Evolutionary conservation across 306 rosid genomes (phyloP), one percentile per base, ranked within the genome.

Genomic region (Betula pendula): DNA sequence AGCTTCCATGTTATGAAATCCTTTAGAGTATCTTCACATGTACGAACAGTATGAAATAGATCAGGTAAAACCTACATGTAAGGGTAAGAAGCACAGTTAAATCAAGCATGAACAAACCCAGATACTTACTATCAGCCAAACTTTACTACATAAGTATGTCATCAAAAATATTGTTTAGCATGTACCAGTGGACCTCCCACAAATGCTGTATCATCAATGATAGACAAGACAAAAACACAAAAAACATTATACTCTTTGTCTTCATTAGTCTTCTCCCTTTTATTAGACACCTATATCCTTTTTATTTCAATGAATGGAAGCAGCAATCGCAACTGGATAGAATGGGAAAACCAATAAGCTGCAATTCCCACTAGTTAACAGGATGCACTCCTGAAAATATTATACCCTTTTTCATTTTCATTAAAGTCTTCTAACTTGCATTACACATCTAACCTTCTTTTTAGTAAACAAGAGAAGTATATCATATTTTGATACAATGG

Each of bases 1-100:
- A 95, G 97, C 89, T 92, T 95, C 99, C 99, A 89, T 47, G 99
- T 95, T 71, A 95, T 91, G 40, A 92, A 90, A 81, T 95, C 99
- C 86, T 89, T 95, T 67, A 95, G 81, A 68, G 87, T 89, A 82
- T 95, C 99, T 85, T 95, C 99, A 76, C 99, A 95, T 56, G 93
- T 89, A 31, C 97, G 91, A 78, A 95, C 96, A 83, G 88, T 89
- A 79, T 89, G 93, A 83, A 95, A 92, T 48, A 95, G 94, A 90
- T 95, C 97, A 22, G 99, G 99, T 78, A 95, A 86, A 84, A 95
- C 99, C 99, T 95, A 76, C 75, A 74, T 53, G 42, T 47, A 81
- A 14, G 72, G 40, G 68, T 33, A 71, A 72, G 80, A 52, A 65
- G 74, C 74, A 63, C 58, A 71, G 72, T 16, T 74, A 43, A 71